Percentiles rank a stretch among this genome's conserved stretches.
Conservation (phyloP, 768 basidiomycete species). For the Amanita rimosa region DNA sequence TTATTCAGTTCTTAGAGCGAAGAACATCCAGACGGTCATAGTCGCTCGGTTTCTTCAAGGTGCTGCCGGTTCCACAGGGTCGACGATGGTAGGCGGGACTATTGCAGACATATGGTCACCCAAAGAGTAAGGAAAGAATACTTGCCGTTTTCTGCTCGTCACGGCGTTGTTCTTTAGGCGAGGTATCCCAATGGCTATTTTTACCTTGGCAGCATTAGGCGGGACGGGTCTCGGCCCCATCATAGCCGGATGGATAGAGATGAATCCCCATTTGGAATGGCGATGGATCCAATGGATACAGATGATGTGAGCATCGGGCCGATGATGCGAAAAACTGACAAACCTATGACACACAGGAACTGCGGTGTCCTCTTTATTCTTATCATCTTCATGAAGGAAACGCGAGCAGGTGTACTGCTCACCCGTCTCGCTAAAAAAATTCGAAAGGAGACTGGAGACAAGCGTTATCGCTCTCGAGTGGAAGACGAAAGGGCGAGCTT, state of each 20-base stretch:
- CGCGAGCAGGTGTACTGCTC: slow-evolving; percentile 61
- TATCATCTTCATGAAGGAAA: slow-evolving; percentile 56
- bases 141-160: not conserved
- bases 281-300: slow-evolving; percentile 82
- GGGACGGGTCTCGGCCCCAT: slow-evolving; percentile 58
- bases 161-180: slow-evolving; percentile 32
- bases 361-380: slow-evolving; percentile 28
- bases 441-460: slow-evolving; percentile 55
- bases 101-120: slow-evolving; percentile 61
- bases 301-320: slow-evolving; percentile 34
- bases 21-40: slow-evolving; percentile 52
- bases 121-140: slow-evolving; percentile 34
- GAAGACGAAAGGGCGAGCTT: slow-evolving; percentile 54
- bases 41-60: slow-evolving; percentile 56
- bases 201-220: slow-evolving; percentile 47
- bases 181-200: slow-evolving; percentile 70
- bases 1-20: slow-evolving; percentile 18
- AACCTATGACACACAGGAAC: not conserved
- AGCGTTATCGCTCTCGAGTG: slow-evolving; percentile 46
- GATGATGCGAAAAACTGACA: not conserved
- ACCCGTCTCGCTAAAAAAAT: slow-evolving; percentile 48
- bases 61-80: slow-evolving; percentile 55
- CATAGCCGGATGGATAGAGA: slow-evolving; percentile 56
- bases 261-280: slow-evolving; percentile 49
- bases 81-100: slow-evolving; percentile 68